Base-by-base conservation (phyloP, 2,329 filamentous ascomycete species). In the Pestalotiopsis sp. region DNA sequence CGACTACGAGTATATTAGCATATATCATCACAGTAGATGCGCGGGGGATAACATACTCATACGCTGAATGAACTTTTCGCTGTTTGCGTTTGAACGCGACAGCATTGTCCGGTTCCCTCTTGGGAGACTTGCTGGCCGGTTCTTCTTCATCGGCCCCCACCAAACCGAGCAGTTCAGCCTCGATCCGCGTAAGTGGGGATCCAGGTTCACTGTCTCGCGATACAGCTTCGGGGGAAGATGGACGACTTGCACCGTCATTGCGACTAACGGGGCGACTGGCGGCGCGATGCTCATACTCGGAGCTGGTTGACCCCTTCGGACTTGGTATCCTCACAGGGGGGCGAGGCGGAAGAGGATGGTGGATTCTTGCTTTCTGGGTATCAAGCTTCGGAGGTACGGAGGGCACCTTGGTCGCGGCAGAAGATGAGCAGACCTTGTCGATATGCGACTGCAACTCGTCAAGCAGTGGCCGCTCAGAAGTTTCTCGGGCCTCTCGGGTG, bases 131-230 rank as follows among this genome's bases (percentile, higher is more conserved):
- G 57, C 27, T 69, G 55, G 66, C 74, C 13, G 69, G 58, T 20
- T 78, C 75, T 27, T 73, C 75, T 11, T 64, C 72, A 49, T 69
- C 71, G 1, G 67, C 31, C 12, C 66, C 69, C 12, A 36, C 55
- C 66, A 78, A 58, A 17, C 77, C 76, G 52, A 79, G 72, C n/a
- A 79, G 66, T 69, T 76, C 76, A 12, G 73, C 73, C 27, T 78
- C 76, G 36, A 72, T 76, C 13, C 74, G 71, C 31, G 76, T 77
- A 23, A 79, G 71, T 9, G 76, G 73, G n/a, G 77, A 78, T 27
- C 68, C 74, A 25, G 63, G 60, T 25, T 70, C 70, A 52, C 69
- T 69, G 9, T 69, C 58, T 17, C 12, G 65, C 11, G 68, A 64
- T 17, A 64, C 17, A 5, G 66, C 69, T 59, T 55, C 72, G n/a